A percentile compares a stretch with the other conserved stretches of the same genome.
phyloP scores from a whole-genome alignment of 495 filamentous ascomycete genomes.

The Penicillium cosmopolitanum region DNA sequence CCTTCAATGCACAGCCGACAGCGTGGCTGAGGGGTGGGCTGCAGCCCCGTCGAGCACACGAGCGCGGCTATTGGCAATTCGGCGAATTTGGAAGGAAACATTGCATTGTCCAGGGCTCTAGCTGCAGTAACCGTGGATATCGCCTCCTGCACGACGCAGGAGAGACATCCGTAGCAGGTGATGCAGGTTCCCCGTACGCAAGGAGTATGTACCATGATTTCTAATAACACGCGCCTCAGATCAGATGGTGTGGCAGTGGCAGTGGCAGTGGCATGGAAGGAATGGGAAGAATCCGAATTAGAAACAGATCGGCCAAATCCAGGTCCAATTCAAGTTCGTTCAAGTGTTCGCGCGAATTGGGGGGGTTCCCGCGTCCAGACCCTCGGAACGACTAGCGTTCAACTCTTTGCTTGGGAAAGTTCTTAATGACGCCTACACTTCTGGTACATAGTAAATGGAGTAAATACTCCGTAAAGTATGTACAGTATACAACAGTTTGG shows the following conservation, averaged over 20 bases:
- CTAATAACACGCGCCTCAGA: conserved; percentile 2
- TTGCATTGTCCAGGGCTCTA: conserved; percentile 16
- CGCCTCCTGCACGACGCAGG: conserved; percentile 6
- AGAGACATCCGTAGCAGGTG: conserved; percentile 2
- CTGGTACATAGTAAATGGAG: neutral
- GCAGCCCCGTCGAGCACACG: conserved; percentile 14
- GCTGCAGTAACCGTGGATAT: neutral
- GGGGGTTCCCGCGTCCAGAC: conserved; percentile 26
- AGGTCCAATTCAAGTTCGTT: too few relatives aligned
- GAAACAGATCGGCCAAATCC: neutral
- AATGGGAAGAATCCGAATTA: conserved; percentile 6
- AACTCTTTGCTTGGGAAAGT: neutral
- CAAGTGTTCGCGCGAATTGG: conserved; percentile 15
- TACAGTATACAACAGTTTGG: neutral
- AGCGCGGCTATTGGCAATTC: conserved; percentile 12
- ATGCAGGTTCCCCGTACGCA: conserved; percentile 20
- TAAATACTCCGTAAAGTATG: neutral
- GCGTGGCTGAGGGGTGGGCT: conserved; percentile 10
- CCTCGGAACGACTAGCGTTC: conserved; percentile 16
- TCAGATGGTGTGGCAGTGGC: neutral
- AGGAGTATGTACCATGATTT: conserved; percentile 11
- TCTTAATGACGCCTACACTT: too few relatives aligned
- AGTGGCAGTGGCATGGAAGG: neutral
- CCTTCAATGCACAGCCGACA: conserved; percentile 8
- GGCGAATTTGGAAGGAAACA: conserved; percentile 13